Evolutionary conservation across 1,284 basidiomycete species (phyloP).

Genomic region (Sphaerobolus stellatus): DNA sequence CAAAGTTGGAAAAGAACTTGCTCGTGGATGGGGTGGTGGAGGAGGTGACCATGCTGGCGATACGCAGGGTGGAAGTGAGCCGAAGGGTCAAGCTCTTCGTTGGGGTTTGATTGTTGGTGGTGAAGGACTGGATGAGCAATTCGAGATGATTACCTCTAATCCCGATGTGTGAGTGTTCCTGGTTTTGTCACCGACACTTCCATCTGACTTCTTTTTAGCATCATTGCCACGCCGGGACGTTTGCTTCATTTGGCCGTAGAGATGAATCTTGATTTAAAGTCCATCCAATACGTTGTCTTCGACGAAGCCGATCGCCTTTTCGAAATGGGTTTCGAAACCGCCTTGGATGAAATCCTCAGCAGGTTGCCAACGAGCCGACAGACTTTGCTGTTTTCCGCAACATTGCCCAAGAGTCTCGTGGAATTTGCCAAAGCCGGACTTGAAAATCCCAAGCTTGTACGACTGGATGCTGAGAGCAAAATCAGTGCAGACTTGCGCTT

Average conservation of each 20-base stretch:
- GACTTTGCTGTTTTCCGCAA: slow-evolving; percentile 94
- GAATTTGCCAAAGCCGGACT: slow-evolving; percentile 98
- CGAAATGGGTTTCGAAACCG: slow-evolving; percentile 96
- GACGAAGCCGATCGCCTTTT: slow-evolving; percentile 98
- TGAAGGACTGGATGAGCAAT: slow-evolving; percentile 95
- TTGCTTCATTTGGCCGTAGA: slow-evolving; percentile 94
- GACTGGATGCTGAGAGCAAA: slow-evolving; percentile 94
- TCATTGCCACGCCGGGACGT: slow-evolving; percentile 97
- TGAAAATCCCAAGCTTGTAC: slow-evolving; percentile 90
- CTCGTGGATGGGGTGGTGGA: slow-evolving; percentile 66
- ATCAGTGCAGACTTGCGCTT: slow-evolving; percentile 92
- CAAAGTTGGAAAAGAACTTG: slow-evolving; percentile 92
- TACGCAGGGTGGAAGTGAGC: slow-evolving; percentile 54
- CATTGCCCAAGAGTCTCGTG: slow-evolving; percentile 92
- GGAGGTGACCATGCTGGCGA: slow-evolving; percentile 66
- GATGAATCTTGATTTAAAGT: slow-evolving; percentile 92
- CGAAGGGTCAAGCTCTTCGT: slow-evolving; percentile 63
- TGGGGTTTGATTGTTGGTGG: slow-evolving; percentile 98
- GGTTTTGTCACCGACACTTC: slow-evolving; percentile 9
- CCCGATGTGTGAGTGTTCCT: slow-evolving; percentile 81
- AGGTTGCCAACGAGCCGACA: slow-evolving; percentile 87
- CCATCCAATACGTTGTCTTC: slow-evolving; percentile 90
- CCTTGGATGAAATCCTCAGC: slow-evolving; percentile 87
- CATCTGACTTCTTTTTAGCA: slow-evolving; percentile 45
- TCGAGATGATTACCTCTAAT: slow-evolving; percentile 91